Conservation (phyloP, 805 yeast species). For the Saccharomycopsis synnaedendra region DNA sequence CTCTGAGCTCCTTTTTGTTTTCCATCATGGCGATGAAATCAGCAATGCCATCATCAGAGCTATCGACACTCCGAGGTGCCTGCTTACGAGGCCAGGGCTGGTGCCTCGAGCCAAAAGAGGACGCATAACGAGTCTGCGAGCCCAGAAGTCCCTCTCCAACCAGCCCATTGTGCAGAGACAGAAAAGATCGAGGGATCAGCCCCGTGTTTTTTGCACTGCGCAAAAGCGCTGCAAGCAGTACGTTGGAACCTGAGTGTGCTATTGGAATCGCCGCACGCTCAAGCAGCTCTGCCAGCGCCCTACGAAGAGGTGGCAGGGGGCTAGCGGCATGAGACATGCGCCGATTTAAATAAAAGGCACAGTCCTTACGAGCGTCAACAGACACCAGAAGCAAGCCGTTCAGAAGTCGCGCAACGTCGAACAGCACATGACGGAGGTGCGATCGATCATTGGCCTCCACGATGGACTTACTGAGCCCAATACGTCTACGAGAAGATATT, state of each 20-base stretch:
- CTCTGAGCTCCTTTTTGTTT: constrained; percentile 33
- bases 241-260: constrained; percentile 37
- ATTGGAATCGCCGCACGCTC: constrained; percentile 24
- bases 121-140: constrained; percentile 45
- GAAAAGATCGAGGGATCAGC: constrained; percentile 30
- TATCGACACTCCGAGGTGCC: constrained; percentile 23
- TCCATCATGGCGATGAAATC: constrained; percentile 67
- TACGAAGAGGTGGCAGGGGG: constrained; percentile 4
- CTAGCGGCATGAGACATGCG: constrained; percentile 20
- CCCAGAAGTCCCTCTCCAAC: constrained; percentile 9
- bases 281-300: not conserved
- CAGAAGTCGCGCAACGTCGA: constrained; percentile 65
- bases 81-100: constrained; percentile 16
- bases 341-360: constrained; percentile 48
- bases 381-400: constrained; percentile 65
- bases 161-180: constrained; percentile 25
- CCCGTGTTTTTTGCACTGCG: constrained; percentile 23
- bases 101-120: constrained; percentile 67
- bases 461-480: constrained; percentile 68
- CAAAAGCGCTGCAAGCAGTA: constrained; percentile 40
- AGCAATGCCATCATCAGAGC: constrained; percentile 43
- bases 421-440: constrained; percentile 49
- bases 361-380: constrained; percentile 68
- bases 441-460: constrained; percentile 31
- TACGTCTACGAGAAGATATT: constrained; percentile 59